Evolutionary conservation across 2,329 filamentous ascomycete genomes (phyloP).

Genomic region (Penicillium sp.): DNA sequence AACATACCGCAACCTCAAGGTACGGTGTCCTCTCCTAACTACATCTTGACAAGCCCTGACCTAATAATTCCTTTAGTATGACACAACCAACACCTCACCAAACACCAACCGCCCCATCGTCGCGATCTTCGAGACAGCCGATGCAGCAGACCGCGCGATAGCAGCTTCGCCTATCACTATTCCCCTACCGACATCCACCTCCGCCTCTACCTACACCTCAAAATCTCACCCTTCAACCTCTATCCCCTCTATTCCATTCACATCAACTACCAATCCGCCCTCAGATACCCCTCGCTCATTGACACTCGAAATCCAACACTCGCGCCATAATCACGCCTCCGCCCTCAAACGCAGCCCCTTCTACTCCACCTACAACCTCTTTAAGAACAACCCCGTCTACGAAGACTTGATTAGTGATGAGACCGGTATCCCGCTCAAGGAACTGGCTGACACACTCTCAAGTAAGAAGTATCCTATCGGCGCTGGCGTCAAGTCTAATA

Average conservation of each 20-base stretch:
- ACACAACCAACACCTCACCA: conserved; percentile 21
- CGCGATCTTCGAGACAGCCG: conserved; percentile 32
- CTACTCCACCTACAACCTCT: conserved; percentile 21
- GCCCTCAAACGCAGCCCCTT: conserved; percentile 29
- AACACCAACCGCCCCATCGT: conserved; percentile 19
- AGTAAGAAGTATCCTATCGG: conserved; percentile 20
- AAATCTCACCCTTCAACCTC: background rate
- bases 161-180: conserved; percentile 27
- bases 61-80: conserved; percentile 20
- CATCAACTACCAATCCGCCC: background rate
- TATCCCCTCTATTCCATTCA: background rate
- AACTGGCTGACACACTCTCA: conserved; percentile 28
- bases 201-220: background rate
- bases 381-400: conserved; percentile 19
- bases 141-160: conserved; percentile 29
- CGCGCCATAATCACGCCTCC: conserved; percentile 25
- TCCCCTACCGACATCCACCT: conserved; percentile 8
- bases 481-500: conserved; percentile 14
- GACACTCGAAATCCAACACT: conserved; percentile 22
- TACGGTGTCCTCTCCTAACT: conserved; percentile 9
- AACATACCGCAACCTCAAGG: conserved; percentile 32
- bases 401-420: conserved; percentile 22
- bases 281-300: conserved; percentile 9
- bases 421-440: conserved; percentile 21
- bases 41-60: background rate